These are phyloP conservation scores for Plantago elongata DNA, from an alignment of 257 asterid genomes.

Conservation along the genomic window DNA sequence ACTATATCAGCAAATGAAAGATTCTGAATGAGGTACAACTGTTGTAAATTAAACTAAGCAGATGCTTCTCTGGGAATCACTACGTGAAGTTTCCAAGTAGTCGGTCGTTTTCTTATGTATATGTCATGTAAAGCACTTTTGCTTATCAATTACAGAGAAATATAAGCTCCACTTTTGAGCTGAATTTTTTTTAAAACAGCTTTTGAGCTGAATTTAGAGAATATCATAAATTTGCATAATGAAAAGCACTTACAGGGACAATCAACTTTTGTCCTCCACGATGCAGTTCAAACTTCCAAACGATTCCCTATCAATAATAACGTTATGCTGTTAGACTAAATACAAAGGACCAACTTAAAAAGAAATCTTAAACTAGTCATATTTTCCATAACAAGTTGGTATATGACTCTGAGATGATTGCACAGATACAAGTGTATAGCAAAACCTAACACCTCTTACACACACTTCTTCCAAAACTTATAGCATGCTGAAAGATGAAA, in stretches of 20 bases:
- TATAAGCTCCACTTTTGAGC: no score
- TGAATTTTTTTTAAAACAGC: no score
- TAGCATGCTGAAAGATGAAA: neutral
- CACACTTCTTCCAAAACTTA: no score
- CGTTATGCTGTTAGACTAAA: constrained; percentile 16
- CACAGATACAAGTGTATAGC: neutral
- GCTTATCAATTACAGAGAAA: constrained; percentile 1
- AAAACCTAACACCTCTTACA: neutral
- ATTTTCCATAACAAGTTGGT: constrained; percentile 8
- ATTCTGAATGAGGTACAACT: constrained; percentile 10
- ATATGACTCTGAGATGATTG: constrained; percentile 3
- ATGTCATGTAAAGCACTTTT: neutral
- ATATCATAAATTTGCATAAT: no score
- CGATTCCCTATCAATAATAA: constrained; percentile 51
- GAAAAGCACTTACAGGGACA: constrained; percentile 73
- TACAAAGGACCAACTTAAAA: neutral
- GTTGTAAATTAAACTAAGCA: constrained; percentile 9
- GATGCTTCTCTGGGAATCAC: constrained; percentile 15
- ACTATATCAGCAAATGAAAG: constrained; percentile 12
- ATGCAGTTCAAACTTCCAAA: constrained; percentile 89
- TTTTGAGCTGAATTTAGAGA: no score
- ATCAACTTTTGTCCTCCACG: constrained; percentile 88
- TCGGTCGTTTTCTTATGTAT: neutral
- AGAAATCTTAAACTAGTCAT: neutral
- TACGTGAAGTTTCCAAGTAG: no score